Conservation (phyloP, 345 rosid genomes). For the Citrus trifoliata region DNA sequence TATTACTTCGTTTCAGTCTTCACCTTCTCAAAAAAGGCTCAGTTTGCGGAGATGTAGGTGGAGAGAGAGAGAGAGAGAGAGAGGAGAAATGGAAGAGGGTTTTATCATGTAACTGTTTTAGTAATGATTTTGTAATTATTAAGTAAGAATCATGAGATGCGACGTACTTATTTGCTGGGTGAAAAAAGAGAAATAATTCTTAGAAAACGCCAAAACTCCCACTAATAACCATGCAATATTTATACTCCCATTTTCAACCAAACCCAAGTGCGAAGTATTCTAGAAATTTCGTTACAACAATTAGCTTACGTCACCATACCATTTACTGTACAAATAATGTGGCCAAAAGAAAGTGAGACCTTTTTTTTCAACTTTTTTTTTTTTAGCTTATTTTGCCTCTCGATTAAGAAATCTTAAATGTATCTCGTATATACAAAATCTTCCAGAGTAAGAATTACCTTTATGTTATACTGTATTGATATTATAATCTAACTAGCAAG, state of each 20-base stretch:
- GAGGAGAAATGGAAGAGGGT: not conserved
- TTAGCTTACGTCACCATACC: not conserved
- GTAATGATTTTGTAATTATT: constrained; percentile 24
- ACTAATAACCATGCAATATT: constrained; percentile 41
- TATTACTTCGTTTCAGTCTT: constrained; percentile 13
- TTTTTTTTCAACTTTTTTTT: constrained; percentile 9
- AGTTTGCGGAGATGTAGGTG: not conserved
- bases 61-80: not conserved
- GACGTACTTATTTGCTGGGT: constrained; percentile 13
- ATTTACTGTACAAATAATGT: too few relatives aligned
- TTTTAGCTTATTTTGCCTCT: not conserved
- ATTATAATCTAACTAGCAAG: not conserved
- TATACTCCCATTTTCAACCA: constrained; percentile 15
- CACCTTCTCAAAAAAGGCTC: constrained; percentile 4
- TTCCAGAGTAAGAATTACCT: not conserved
- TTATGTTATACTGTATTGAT: not conserved
- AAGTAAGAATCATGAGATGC: not conserved
- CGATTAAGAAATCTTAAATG: not conserved
- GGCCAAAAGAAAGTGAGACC: constrained; percentile 19
- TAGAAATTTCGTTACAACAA: not conserved
- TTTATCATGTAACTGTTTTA: not conserved
- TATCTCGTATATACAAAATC: not conserved
- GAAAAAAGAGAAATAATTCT: not conserved
- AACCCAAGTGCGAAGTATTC: constrained; percentile 6
- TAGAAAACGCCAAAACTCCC: constrained; percentile 43